Evolutionary conservation across 345 rosid species (phyloP).

Genomic region (thale cress (Arabidopsis thaliana)): DNA sequence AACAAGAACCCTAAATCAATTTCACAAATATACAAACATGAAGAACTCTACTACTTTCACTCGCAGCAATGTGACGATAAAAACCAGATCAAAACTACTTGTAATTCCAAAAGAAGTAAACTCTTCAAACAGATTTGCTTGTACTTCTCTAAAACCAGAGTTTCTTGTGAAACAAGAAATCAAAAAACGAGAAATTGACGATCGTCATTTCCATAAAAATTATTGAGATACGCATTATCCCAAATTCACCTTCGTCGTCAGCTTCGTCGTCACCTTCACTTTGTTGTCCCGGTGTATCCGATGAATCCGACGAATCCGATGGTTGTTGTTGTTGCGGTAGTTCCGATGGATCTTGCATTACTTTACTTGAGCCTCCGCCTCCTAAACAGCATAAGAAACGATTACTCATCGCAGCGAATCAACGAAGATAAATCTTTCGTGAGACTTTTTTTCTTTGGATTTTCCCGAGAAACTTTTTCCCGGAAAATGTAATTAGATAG

Average conservation of each 20-base stretch:
- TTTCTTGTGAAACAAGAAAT: slow-evolving; percentile 16
- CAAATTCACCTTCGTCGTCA: neutral
- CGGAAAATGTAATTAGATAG: slow-evolving; percentile 24
- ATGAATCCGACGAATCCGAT: neutral
- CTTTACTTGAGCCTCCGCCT: slow-evolving; percentile 11
- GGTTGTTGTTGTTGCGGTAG: neutral
- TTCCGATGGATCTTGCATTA: slow-evolving; percentile 6
- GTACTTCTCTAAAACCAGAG: neutral
- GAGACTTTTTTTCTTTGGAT: slow-evolving; percentile 15
- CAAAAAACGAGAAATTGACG: neutral
- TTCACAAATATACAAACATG: neutral
- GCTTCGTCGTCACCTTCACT: neutral
- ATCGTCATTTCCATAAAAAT: neutral
- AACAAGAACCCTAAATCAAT: slow-evolving; percentile 19
- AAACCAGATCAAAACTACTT: too few species aligned
- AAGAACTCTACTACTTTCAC: neutral
- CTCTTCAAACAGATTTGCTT: too few species aligned
- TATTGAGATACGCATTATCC: neutral
- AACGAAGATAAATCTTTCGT: slow-evolving; percentile 12
- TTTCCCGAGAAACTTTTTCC: slow-evolving; percentile 20
- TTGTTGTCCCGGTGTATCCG: neutral
- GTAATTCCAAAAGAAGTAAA: neutral
- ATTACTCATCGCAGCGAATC: slow-evolving; percentile 7
- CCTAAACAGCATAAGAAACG: neutral
- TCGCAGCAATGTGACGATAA: neutral